These are phyloP conservation scores for Gossypium bickii DNA, from an alignment of 345 rosid genomes.

Conservation along the genomic window DNA sequence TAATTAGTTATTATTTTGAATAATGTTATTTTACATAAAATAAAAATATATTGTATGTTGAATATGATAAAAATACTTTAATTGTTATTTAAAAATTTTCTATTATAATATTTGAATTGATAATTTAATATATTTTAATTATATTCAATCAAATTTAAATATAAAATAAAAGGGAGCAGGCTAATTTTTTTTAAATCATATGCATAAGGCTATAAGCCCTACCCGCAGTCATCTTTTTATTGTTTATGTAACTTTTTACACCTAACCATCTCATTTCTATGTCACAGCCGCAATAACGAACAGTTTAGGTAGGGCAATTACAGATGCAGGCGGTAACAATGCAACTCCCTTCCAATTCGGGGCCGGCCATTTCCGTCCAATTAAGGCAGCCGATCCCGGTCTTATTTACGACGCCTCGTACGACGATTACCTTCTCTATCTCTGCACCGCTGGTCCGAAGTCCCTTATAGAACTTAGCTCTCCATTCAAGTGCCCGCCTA, in stretches of 20 bases:
- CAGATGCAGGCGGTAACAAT: conserved; percentile 35
- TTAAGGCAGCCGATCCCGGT: conserved; percentile 70
- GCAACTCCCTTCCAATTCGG: conserved; percentile 63
- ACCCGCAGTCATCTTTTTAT: background rate
- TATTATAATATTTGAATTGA: too few relatives aligned
- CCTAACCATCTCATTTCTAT: background rate
- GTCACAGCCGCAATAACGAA: conserved; percentile 47
- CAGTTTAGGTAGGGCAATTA: conserved; percentile 41
- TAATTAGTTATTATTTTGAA: too few relatives aligned
- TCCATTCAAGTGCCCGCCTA: conserved; percentile 40
- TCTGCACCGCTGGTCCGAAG: conserved; percentile 36
- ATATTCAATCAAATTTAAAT: too few relatives aligned
- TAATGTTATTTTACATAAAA: too few relatives aligned
- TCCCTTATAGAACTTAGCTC: conserved; percentile 12
- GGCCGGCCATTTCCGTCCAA: conserved; percentile 62
- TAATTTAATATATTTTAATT: too few relatives aligned
- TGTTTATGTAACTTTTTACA: too few relatives aligned
- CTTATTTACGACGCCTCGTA: conserved; percentile 66
- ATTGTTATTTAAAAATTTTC: too few relatives aligned
- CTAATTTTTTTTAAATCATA: too few relatives aligned
- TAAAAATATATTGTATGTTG: too few relatives aligned
- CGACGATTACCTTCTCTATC: conserved; percentile 47
- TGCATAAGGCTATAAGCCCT: too few relatives aligned
- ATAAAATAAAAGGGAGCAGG: too few relatives aligned
- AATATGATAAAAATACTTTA: too few relatives aligned